Base-by-base conservation (phyloP, 208 protist genomes). In the Angomonas ambiguus region DNA sequence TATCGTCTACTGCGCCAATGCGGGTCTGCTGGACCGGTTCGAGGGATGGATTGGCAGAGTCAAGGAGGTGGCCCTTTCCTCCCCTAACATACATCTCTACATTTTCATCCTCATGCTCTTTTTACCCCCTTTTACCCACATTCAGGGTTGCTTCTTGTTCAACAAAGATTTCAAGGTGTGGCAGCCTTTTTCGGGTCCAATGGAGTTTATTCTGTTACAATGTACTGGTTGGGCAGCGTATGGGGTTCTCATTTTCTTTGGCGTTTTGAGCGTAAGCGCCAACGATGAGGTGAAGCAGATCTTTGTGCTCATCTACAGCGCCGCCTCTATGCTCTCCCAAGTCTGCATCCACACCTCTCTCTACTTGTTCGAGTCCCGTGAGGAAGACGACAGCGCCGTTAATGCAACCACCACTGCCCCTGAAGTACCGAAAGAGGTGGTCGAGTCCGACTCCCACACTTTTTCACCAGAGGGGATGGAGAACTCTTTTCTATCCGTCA, bases 331-430 rank as follows among this genome's bases (percentile, higher is more conserved):
- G 5, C 64, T 91, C 25, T 76, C 88, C 25, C 88, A 94, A 65
- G 61, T 82, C 16, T 77, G 84, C 49, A 77, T 91, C 32, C 88
- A 94, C 71, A 66, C 74, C 13, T 88, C 88, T 11, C 72, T 94
- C 32, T 62, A 79, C 62, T 20, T 80, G 22, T 91, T 93, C 48
- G 2, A 32, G 6, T 5, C 31, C 5, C 33, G 13, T 2, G 11
- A 62, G 51, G 24, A 32, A 16, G 51, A 27, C 20, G 25, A 11
- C 48, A 30, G 48, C 22, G 28, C 28, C 22, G 2, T 11, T 3
- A 53, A 25, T 2, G 5, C 48, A 4, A 53, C 5, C 22, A 53
- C 5, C 48, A 45, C 38, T n/a, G 38, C 11, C 38, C 38, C 38
- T 16, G 11, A 45, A 45, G 11, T 45, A 8, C 45, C 45, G 45